phyloP scores from a whole-genome alignment of 495 filamentous ascomycete species.

The Penicillium angulare region DNA sequence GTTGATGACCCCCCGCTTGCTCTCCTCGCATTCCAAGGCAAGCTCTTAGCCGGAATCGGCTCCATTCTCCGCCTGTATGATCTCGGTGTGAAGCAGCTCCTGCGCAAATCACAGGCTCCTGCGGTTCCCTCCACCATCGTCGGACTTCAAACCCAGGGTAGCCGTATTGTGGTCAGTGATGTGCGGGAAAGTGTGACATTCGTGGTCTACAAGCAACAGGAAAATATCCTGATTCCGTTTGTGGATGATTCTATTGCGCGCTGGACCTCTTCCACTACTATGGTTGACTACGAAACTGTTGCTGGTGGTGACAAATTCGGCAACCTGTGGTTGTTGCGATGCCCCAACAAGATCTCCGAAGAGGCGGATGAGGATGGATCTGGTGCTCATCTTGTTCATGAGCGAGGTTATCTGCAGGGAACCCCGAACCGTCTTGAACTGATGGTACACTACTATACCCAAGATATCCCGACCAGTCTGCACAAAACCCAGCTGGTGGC shows the following conservation, averaged over 20 bases:
- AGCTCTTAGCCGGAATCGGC: constrained; percentile 80
- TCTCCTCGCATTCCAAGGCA: constrained; percentile 86
- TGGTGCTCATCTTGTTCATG: constrained; percentile 84
- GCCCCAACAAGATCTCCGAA: constrained; percentile 80
- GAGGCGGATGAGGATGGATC: constrained; percentile 90
- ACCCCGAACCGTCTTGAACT: constrained; percentile 79
- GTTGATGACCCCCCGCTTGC: constrained; percentile 86
- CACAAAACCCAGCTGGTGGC: constrained; percentile 87
- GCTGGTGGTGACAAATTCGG: constrained; percentile 98
- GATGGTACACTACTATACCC: constrained; percentile 82
- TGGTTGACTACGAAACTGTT: constrained; percentile 97
- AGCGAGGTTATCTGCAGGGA: constrained; percentile 84
- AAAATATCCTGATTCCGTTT: constrained; percentile 89
- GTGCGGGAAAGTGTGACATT: constrained; percentile 87
- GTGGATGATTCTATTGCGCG: constrained; percentile 84
- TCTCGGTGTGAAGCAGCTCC: constrained; percentile 82
- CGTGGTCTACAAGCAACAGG: constrained; percentile 89
- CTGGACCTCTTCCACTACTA: constrained; percentile 82
- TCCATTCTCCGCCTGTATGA: constrained; percentile 83
- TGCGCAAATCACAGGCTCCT: constrained; percentile 84
- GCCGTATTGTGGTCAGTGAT: constrained; percentile 87
- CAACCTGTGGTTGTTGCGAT: constrained; percentile 89
- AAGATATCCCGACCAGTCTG: constrained; percentile 89
- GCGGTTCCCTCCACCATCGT: constrained; percentile 81
- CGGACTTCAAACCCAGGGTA: constrained; percentile 86